Evolutionary conservation across 768 basidiomycete species (phyloP), one percentile per base, ranked within the genome.

Genomic region (Pleurotus tuber-regium): DNA sequence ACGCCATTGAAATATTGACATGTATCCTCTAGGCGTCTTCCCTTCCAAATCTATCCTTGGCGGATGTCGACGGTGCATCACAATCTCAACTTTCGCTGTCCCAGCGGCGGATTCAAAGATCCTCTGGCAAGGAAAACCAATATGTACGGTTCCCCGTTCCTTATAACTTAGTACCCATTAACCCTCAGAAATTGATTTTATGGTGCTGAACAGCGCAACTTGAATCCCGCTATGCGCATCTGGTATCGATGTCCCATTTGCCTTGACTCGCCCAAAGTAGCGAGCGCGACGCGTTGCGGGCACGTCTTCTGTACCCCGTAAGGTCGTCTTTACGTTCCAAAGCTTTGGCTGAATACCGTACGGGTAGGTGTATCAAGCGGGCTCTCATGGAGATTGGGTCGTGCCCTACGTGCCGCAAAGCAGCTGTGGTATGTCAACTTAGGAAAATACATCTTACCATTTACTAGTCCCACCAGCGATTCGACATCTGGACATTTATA

Each of bases 231-330:
- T 33, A 23, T 7, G 29, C 14, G 31, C 16, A 19, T 30, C 30
- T 18, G 29, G 19, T 48, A 48, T 19, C 28, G 31, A 24, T 48
- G 46, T 21, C 46, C 46, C 35, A 48, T 48, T 7, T 48, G 46
- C 31, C 46, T 48, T 18, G 46, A 48, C 25, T 18, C 46, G 31
- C 46, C 46, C 2, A 48, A 35, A 21, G 10, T 26, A 33, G 46
- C 46, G 14, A 48, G 16, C 31, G 28, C 46, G n/a, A 48, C 46
- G 11, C 46, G 46, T n/a, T 48, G 46, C 14, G 46, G 46, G 16
- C 46, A 48, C 23, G 46, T 48, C 16, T 48, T 48, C 31, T 48
- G 46, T 31, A 35, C 46, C 11, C 29, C 46, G 46, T 48, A 35
- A 31, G 40, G 14, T 5, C 18, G 23, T 21, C 4, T 31, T 14